Conservation (phyloP, 129 eudicot species). For the Mikania micrantha region DNA sequence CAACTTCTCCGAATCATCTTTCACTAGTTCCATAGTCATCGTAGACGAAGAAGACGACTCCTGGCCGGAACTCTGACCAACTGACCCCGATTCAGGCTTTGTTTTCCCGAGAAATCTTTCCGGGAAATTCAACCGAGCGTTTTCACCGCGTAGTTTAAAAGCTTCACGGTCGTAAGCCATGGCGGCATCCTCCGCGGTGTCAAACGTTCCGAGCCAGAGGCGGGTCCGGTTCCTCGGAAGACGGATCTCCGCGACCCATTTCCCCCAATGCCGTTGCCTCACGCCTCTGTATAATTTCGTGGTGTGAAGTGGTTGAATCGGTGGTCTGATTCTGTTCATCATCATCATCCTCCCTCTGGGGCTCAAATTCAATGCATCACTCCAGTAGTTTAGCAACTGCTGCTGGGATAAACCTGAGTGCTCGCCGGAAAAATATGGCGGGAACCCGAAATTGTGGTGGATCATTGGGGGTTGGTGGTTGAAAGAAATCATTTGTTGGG, state of each 20-base stretch:
- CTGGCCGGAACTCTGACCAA: conserved; percentile 16
- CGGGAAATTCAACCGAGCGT: conserved; percentile 77
- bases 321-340: conserved; percentile 57
- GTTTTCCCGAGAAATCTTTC: conserved; percentile 55
- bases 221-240: conserved; percentile 81
- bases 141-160: conserved; percentile 66
- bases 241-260: conserved; percentile 95
- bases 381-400: conserved; percentile 63
- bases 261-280: conserved; percentile 95
- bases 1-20: conserved; percentile 16
- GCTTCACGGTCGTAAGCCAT: conserved; percentile 94
- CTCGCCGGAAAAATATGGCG: conserved; percentile 62
- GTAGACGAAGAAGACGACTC: conserved; percentile 26
- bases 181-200: conserved; percentile 91
- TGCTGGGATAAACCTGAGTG: conserved; percentile 39
- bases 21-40: not conserved
- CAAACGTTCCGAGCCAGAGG: conserved; percentile 86
- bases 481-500: conserved; percentile 67
- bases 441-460: conserved; percentile 45
- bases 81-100: conserved; percentile 1
- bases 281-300: conserved; percentile 81
- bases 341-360: conserved; percentile 82
- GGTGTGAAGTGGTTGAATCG: conserved; percentile 38
- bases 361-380: conserved; percentile 60
- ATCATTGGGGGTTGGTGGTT: conserved; percentile 36